Conservation (phyloP, 140 eudicot genomes). For the Anethum foeniculum region DNA sequence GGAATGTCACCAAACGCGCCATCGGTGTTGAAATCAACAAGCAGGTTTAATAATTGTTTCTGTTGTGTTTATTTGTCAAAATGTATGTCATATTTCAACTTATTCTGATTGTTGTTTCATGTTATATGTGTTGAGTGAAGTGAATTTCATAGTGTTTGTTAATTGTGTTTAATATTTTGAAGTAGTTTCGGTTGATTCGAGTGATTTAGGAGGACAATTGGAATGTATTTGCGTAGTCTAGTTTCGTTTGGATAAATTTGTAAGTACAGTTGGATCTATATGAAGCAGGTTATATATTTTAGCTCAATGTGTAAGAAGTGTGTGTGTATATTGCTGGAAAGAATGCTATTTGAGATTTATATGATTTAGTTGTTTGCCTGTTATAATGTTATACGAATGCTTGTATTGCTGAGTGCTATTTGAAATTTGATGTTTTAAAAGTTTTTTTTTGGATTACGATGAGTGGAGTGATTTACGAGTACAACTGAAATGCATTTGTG, state of each 20-base stretch:
- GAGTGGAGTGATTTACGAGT: not conserved
- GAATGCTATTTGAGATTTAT: not conserved
- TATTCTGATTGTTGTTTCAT: too few species aligned
- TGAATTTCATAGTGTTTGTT: not conserved
- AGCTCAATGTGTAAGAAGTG: not conserved
- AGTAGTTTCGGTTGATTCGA: not conserved
- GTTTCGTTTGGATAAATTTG: not conserved
- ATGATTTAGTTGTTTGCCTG: not conserved
- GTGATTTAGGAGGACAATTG: not conserved
- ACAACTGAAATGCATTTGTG: not conserved
- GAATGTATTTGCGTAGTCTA: too few species aligned
- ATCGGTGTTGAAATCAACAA: slow-evolving; percentile 83
- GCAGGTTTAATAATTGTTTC: slow-evolving; percentile 24
- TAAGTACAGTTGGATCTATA: too few species aligned
- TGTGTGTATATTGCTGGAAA: not conserved
- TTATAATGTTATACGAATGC: not conserved
- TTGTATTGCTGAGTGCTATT: not conserved
- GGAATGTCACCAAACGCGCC: slow-evolving; percentile 90
- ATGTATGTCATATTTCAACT: not conserved
- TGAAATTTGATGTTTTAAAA: not conserved
- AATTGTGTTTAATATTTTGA: not conserved
- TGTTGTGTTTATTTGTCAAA: not conserved
- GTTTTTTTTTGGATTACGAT: too few species aligned
- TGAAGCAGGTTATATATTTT: too few species aligned
- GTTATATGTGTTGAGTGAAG: not conserved